Conservation (phyloP, 768 basidiomycete species). For the Russula sp. region DNA sequence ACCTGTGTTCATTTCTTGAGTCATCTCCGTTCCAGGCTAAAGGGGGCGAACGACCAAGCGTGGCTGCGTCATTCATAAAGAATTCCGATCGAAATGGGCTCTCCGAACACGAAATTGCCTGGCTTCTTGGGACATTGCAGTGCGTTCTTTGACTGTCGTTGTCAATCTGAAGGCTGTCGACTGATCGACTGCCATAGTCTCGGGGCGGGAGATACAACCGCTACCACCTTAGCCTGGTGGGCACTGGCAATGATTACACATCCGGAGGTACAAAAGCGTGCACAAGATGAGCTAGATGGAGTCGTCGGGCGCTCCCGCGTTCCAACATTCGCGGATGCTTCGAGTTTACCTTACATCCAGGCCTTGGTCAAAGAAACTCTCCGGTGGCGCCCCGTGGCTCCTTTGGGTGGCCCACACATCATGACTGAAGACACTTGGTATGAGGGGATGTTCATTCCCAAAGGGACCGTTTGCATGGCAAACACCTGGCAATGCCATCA, state of each 20-base stretch:
- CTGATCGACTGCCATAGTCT: background rate
- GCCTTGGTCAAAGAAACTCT: conserved; percentile 2
- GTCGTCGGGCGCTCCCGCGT: conserved; percentile 2
- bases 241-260: conserved; percentile 17
- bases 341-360: background rate
- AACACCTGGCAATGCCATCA: conserved; percentile 20
- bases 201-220: conserved; percentile 1
- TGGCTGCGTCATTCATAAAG: background rate
- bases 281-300: background rate
- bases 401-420: background rate
- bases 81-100: conserved; percentile 1
- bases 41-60: background rate
- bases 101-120: conserved; percentile 13
- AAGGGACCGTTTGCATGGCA: conserved; percentile 28
- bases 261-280: conserved; percentile 6
- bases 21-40: background rate
- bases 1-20: no score
- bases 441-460: conserved; percentile 21
- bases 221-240: conserved; percentile 5
- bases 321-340: background rate
- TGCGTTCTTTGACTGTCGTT: background rate
- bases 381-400: conserved; percentile 1
- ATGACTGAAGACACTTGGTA: conserved; percentile 26
- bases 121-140: conserved; percentile 17
- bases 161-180: background rate